Base-by-base conservation (phyloP, 495 filamentous ascomycete species). In the Penicillium cataractarum region DNA sequence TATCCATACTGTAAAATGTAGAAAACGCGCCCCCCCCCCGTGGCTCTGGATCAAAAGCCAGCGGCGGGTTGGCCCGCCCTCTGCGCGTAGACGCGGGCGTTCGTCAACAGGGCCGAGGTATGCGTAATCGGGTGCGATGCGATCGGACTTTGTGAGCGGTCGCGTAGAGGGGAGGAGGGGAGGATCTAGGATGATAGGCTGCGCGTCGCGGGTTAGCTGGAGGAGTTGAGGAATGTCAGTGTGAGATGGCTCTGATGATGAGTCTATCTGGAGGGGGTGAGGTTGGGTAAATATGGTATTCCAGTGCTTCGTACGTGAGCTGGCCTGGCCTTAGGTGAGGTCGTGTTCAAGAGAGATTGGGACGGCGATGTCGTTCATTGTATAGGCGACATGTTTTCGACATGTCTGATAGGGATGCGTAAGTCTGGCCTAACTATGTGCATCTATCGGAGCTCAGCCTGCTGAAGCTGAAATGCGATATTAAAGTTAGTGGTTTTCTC, bases 391-490 rank as follows among this genome's bases (percentile, higher is more conserved):
- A n/a, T n/a, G n/a, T 57, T 74, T 54, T 81, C 75, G 13, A 77
- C 67, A 60, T 72, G 59, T 85, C 79, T 53, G 49, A 58, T 5
- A 82, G 62, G 6, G 78, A 69, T 29, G 70, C 65, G 10, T 71
- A 51, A 13, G 40, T 44, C 83, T 84, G n/a, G 83, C 65, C 81
- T 83, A 13, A 83, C 77, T 6, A 78, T 37, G 35, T 37, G 13
- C 68, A 57, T 83, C 82, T 44, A 8, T 65, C 64, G 13, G 64
- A 63, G 27, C 77, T 67, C 8, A 84, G 68, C 48, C 80, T 78
- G 64, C 71, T 75, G 60, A 82, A 78, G 70, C 74, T 84, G 29
- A 31, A 31, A 31, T 31, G 3, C 29, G 7, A 31, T 7, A 31
- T 31, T 3, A 31, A 31, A n/a, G n/a, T n/a, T n/a, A n/a, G 29